phyloP scores from a whole-genome alignment of 805 yeast genomes.

The Tetrapisispora nanseiensis region DNA sequence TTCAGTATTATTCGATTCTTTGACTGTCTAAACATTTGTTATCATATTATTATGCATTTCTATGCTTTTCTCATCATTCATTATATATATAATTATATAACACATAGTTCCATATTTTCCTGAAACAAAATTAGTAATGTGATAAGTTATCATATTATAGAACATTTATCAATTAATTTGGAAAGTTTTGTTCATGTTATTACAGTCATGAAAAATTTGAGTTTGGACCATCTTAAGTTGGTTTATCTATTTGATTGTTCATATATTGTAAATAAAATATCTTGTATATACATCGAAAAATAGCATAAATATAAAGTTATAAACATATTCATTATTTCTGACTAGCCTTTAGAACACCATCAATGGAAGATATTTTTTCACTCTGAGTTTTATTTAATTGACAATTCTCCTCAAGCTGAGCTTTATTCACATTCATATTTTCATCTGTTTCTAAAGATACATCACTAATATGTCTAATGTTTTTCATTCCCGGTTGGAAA shows the following conservation, averaged over 20 bases:
- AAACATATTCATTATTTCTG: neutral
- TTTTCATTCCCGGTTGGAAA: slow-evolving; percentile 14
- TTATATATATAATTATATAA: no score
- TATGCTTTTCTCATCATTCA: neutral
- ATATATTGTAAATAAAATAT: no score
- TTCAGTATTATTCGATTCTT: slow-evolving; percentile 82
- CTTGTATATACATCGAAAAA: no score
- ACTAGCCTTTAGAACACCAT: slow-evolving; percentile 4
- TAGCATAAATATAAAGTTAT: no score
- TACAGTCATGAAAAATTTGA: no score
- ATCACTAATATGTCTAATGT: neutral
- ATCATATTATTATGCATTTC: neutral
- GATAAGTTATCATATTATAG: no score
- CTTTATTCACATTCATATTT: neutral
- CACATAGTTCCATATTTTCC: no score
- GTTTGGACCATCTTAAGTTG: no score
- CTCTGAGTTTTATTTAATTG: neutral
- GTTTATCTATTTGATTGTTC: neutral
- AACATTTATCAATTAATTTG: no score
- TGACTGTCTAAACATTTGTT: slow-evolving; percentile 38
- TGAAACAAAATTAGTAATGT: no score
- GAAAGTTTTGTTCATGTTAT: no score
- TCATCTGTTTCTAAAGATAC: neutral
- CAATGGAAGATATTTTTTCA: slow-evolving; percentile 10
- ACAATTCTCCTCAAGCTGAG: no score